Evolutionary conservation across 2,329 filamentous ascomycete species (phyloP).

Genomic region (Tolypocladium ophioglossoides): DNA sequence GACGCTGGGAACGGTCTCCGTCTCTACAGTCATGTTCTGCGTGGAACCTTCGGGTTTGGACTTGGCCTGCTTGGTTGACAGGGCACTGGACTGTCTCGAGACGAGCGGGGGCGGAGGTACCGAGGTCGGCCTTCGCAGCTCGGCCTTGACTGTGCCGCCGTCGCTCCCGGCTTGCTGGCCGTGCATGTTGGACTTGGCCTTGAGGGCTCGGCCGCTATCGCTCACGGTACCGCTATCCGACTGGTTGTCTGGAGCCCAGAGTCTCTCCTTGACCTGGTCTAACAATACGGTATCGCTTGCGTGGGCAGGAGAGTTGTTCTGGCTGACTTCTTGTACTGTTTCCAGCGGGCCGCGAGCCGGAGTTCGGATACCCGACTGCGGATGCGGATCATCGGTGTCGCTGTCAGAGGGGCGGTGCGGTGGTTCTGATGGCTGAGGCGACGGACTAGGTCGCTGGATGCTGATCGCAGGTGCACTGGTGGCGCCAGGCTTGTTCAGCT

Average conservation of each 20-base stretch:
- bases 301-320: constrained; percentile 56
- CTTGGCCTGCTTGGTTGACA: constrained; percentile 57
- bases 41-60: constrained; percentile 67
- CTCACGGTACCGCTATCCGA: constrained; percentile 26
- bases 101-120: constrained; percentile 44
- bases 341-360: constrained; percentile 60
- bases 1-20: constrained; percentile 86
- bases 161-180: constrained; percentile 56
- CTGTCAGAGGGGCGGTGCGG: constrained; percentile 33
- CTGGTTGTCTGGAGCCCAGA: constrained; percentile 28
- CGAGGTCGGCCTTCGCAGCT: constrained; percentile 31
- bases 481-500: constrained; percentile 34
- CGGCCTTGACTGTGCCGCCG: constrained; percentile 40
- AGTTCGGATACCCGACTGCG: constrained; percentile 44
- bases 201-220: constrained; percentile 29
- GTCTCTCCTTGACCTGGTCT: constrained; percentile 41
- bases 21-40: constrained; percentile 94
- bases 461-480: constrained; percentile 37
- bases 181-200: constrained; percentile 34
- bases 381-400: constrained; percentile 40
- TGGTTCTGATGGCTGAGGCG: constrained; percentile 29
- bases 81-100: constrained; percentile 53
- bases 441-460: constrained; percentile 39
- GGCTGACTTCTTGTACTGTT: constrained; percentile 84
- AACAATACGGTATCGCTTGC: constrained; percentile 31